Conservation (phyloP, 768 basidiomycete genomes). For the Kwoniella dendrophila region DNA sequence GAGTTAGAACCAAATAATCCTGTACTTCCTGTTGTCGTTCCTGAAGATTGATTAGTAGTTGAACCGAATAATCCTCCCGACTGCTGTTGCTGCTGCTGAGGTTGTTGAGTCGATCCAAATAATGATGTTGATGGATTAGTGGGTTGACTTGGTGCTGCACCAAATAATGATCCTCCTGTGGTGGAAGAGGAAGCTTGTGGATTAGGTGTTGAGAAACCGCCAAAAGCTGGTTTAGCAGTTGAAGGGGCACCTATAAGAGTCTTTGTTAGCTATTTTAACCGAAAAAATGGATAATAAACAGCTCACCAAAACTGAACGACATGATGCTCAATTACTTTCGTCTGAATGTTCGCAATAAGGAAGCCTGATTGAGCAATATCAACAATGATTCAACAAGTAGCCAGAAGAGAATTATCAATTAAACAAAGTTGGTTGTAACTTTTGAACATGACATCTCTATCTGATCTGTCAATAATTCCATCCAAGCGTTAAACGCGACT, state of each 20-base stretch:
- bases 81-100: constrained; percentile 20
- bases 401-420: too few species aligned
- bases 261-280: constrained; percentile 4
- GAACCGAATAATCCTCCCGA: constrained; percentile 22
- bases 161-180: constrained; percentile 17
- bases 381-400: neutral
- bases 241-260: constrained; percentile 11
- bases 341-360: too few species aligned
- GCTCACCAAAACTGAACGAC: constrained; percentile 23
- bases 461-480: too few species aligned
- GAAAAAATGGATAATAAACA: neutral
- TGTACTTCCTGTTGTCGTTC: constrained; percentile 9
- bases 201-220: constrained; percentile 36
- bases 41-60: constrained; percentile 6
- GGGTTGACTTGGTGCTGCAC: constrained; percentile 21
- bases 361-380: neutral
- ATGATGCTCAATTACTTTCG: neutral
- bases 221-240: constrained; percentile 35
- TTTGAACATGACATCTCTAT: too few species aligned
- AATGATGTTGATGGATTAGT: constrained; percentile 22
- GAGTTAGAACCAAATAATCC: constrained; percentile 24
- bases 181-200: constrained; percentile 8
- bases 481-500: constrained; percentile 22
- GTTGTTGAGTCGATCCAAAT: constrained; percentile 19
- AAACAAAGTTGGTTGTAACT: too few species aligned